Percentiles rank a stretch among this genome's conserved stretches.
These are phyloP conservation scores for Pythium aquatile DNA, from an alignment of 352 stramenopile genomes.

Conservation along the genomic window DNA sequence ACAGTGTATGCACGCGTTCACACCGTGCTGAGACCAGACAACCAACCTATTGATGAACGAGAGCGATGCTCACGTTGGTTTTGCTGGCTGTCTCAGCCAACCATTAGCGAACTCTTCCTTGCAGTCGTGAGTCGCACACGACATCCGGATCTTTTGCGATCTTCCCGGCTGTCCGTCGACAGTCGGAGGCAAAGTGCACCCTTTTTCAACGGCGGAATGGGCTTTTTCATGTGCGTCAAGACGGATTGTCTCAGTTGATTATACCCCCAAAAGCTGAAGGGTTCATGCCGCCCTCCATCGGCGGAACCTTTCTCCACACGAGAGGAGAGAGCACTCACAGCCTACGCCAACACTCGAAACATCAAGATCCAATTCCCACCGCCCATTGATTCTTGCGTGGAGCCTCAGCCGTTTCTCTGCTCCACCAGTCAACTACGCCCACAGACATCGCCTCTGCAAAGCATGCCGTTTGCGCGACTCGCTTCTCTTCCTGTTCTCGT, in stretches of 20 bases:
- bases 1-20: too few relatives aligned
- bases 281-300: neutral
- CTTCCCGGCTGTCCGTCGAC: too few relatives aligned
- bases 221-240: neutral
- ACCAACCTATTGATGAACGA: too few relatives aligned
- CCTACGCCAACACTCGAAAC: too few relatives aligned
- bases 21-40: too few relatives aligned
- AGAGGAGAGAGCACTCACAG: neutral
- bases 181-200: too few relatives aligned
- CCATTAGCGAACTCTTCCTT: too few relatives aligned
- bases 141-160: too few relatives aligned
- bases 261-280: neutral
- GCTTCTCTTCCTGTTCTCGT: slow-evolving; percentile 1
- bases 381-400: neutral
- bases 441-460: neutral
- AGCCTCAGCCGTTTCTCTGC: neutral
- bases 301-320: neutral
- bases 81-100: too few relatives aligned
- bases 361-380: neutral
- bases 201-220: neutral
- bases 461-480: neutral
- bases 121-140: too few relatives aligned
- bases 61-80: too few relatives aligned
- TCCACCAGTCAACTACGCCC: neutral
- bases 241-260: neutral